phyloP scores from a whole-genome alignment of 2,329 filamentous ascomycete genomes.

The Aspergillaceae sp. region DNA sequence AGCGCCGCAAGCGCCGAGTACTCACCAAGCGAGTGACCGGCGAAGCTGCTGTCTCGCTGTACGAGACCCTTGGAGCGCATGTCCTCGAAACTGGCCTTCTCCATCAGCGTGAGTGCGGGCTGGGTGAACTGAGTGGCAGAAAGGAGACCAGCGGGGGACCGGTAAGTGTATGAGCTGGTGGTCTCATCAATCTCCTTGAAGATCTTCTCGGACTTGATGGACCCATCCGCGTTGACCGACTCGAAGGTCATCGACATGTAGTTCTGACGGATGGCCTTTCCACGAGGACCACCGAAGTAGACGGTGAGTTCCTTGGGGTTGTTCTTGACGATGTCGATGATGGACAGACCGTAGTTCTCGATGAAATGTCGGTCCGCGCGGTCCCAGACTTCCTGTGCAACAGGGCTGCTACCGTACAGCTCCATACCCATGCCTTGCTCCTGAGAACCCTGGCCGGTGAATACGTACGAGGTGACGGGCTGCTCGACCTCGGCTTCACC shows the following conservation, averaged over 20 bases:
- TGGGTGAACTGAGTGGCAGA: conserved; percentile 99
- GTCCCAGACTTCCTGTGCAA: conserved; percentile 97
- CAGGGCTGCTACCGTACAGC: conserved; percentile 82
- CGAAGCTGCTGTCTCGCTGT: conserved; percentile 91
- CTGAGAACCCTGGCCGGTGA: conserved; percentile 96
- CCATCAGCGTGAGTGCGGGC: conserved; percentile 94
- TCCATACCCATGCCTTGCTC: conserved; percentile 99
- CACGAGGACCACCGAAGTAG: conserved; percentile 91
- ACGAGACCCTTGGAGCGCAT: conserved; percentile 97
- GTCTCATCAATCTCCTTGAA: conserved; percentile 95
- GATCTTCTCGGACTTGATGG: conserved; percentile 96
- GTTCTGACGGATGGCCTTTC: conserved; percentile 95
- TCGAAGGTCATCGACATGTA: conserved; percentile 99
- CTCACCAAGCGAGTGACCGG: conserved; percentile 94
- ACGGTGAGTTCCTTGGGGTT: conserved; percentile 98
- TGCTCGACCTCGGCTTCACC: conserved; percentile 97
- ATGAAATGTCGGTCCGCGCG: conserved; percentile 95
- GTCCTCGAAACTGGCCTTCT: conserved; percentile 98
- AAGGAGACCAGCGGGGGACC: conserved; percentile 84
- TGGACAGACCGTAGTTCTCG: conserved; percentile 97
- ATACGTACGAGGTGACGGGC: conserved; percentile 91
- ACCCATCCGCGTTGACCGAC: conserved; percentile 84
- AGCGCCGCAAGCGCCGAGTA: conserved; percentile 94
- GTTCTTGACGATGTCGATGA: conserved; percentile 98
- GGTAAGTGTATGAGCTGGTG: conserved; percentile 94